phyloP scores from a whole-genome alignment of 2,329 filamentous ascomycete species.

The Phyllosticta paracitricarpa region DNA sequence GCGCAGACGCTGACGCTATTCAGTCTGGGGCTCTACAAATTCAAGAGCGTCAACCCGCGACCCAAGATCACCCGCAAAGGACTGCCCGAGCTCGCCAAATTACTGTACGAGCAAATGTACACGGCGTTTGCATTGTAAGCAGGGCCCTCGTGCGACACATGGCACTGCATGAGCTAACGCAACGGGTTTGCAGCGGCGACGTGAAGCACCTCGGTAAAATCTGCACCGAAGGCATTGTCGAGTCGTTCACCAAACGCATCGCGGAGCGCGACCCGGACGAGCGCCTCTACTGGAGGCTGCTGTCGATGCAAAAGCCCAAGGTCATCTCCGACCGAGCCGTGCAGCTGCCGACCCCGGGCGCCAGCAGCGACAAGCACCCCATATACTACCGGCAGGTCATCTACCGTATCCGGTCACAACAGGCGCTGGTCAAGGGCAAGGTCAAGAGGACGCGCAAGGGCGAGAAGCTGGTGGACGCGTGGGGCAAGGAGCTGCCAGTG shows the following conservation, averaged over 20 bases:
- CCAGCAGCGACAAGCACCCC: conserved; percentile 17
- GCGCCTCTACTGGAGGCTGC: conserved; percentile 35
- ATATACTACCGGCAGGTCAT: conserved; percentile 46
- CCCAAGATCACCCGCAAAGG: conserved; percentile 28
- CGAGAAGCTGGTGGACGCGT: conserved; percentile 18
- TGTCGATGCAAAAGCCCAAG: conserved; percentile 31
- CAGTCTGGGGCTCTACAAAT: conserved; percentile 13
- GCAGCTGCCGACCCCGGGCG: conserved; percentile 33
- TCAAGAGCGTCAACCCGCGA: conserved; percentile 13
- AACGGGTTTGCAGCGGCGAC: not conserved
- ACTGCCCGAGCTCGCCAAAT: conserved; percentile 45
- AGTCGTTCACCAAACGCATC: conserved; percentile 45
- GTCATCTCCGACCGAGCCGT: conserved; percentile 48
- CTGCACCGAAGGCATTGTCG: conserved; percentile 45
- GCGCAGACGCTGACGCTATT: not conserved
- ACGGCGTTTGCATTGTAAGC: conserved; percentile 44
- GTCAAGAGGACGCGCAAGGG: conserved; percentile 26
- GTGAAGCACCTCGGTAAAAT: conserved; percentile 20
- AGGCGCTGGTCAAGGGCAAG: conserved; percentile 25
- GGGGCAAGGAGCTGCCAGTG: conserved; percentile 1
- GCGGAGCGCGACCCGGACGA: conserved; percentile 40
- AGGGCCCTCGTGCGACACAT: not conserved
- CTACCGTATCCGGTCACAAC: conserved; percentile 49
- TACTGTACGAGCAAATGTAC: conserved; percentile 52
- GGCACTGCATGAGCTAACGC: not conserved